These are phyloP conservation scores for Scheffersomyces titani DNA, from an alignment of 1,139 yeast genomes.

Conservation along the genomic window DNA sequence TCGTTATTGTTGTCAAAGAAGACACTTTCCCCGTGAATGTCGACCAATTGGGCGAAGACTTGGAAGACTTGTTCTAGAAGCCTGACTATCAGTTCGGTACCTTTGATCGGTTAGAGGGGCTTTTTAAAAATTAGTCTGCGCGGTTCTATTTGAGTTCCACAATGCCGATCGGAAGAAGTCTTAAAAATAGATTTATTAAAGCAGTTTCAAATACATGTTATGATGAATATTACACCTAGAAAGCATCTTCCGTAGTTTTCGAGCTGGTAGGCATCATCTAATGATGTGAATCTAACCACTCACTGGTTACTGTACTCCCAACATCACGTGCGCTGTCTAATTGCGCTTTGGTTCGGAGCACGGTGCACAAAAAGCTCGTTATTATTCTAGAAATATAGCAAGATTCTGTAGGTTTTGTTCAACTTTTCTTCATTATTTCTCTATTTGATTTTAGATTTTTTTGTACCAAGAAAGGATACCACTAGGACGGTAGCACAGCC, in stretches of 20 bases:
- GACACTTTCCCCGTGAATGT: slow-evolving; percentile 5
- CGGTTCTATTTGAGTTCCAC: too few species aligned
- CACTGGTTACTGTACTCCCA: too few species aligned
- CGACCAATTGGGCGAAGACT: slow-evolving; percentile 6
- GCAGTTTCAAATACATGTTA: background rate
- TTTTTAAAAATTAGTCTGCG: background rate
- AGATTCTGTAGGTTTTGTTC: background rate
- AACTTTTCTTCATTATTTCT: background rate
- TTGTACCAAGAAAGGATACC: background rate
- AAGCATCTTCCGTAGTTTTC: background rate
- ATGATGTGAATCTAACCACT: too few species aligned
- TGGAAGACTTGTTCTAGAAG: slow-evolving; percentile 4
- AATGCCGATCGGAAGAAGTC: too few species aligned
- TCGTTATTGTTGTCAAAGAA: slow-evolving; percentile 6
- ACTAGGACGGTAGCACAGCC: background rate
- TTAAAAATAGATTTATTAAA: background rate
- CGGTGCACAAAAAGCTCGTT: background rate
- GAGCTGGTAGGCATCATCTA: background rate
- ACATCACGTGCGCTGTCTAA: background rate
- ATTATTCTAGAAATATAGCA: background rate
- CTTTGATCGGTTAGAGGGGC: background rate
- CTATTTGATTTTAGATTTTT: background rate
- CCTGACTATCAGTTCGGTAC: background rate
- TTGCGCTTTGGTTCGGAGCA: background rate
- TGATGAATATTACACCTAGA: background rate